These are phyloP conservation scores for Termitomyces sp. DNA, from an alignment of 768 basidiomycete species.

Conservation along the genomic window DNA sequence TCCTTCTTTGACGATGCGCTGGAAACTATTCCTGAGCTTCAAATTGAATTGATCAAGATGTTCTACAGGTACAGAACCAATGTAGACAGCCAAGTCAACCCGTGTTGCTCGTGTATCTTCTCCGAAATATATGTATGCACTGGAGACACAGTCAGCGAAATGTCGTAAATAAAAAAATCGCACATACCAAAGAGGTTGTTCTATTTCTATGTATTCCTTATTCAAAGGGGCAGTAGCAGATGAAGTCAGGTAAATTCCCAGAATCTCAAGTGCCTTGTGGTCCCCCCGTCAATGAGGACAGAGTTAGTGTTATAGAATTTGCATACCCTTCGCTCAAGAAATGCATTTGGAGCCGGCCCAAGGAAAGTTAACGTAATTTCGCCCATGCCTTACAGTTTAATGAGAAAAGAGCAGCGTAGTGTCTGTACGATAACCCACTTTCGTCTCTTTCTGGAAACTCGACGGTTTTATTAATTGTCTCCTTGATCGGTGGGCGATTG, in stretches of 20 bases:
- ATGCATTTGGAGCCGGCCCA: conserved; percentile 70
- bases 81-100: conserved; percentile 68
- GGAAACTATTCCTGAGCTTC: conserved; percentile 63
- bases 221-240: conserved; percentile 76
- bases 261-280: conserved; percentile 70
- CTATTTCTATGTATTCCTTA: conserved; percentile 90
- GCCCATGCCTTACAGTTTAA: conserved; percentile 48
- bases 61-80: conserved; percentile 81
- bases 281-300: conserved; percentile 1
- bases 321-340: conserved; percentile 63
- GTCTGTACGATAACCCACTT: conserved; percentile 34
- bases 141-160: conserved; percentile 20
- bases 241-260: conserved; percentile 86
- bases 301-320: background rate
- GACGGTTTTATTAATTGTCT: conserved; percentile 56
- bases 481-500: conserved; percentile 41
- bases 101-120: conserved; percentile 70
- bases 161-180: background rate
- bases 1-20: conserved; percentile 64
- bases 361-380: conserved; percentile 75
- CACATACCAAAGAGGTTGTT: conserved; percentile 79
- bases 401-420: background rate
- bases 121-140: conserved; percentile 82
- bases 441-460: conserved; percentile 98
- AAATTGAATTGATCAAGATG: conserved; percentile 67